A percentile compares a stretch with the other conserved stretches of the same genome.
phyloP scores from a whole-genome alignment of 192 early-diverging fungal genomes.

The Entomortierella parvispora region DNA sequence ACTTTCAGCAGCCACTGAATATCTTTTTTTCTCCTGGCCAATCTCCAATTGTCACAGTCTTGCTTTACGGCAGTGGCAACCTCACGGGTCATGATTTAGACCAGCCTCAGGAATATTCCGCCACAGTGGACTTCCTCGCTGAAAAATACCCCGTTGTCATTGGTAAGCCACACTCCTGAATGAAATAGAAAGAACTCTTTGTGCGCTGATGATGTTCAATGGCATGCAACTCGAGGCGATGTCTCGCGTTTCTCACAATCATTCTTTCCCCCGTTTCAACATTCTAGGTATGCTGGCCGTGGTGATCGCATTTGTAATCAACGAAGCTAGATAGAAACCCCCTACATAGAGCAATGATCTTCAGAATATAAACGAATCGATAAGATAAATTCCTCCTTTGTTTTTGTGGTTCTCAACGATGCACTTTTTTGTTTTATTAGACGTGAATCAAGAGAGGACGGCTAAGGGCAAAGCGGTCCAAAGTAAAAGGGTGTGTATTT shows the following conservation, averaged over 20 bases:
- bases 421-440: too few species aligned
- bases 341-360: too few species aligned
- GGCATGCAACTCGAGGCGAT: not conserved
- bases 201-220: not conserved
- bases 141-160: constrained; percentile 40
- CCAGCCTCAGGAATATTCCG: constrained; percentile 2
- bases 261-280: not conserved
- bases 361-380: too few species aligned
- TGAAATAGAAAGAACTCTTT: too few species aligned
- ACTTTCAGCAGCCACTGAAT: not conserved
- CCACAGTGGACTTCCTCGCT: constrained; percentile 1
- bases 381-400: too few species aligned
- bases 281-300: constrained; percentile 37
- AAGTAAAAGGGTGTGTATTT: too few species aligned
- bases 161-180: constrained; percentile 8
- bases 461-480: too few species aligned
- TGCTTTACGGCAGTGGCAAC: constrained; percentile 28
- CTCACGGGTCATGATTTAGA: constrained; percentile 20
- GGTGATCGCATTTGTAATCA: constrained; percentile 34
- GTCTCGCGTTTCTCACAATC: not conserved
- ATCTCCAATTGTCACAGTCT: constrained; percentile 14
- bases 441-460: too few species aligned
- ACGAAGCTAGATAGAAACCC: constrained; percentile 35
- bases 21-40: not conserved
- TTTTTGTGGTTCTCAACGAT: too few species aligned